These are phyloP conservation scores for Labyrinthula sp. DNA, from an alignment of 352 stramenopile genomes.

Conservation along the genomic window DNA sequence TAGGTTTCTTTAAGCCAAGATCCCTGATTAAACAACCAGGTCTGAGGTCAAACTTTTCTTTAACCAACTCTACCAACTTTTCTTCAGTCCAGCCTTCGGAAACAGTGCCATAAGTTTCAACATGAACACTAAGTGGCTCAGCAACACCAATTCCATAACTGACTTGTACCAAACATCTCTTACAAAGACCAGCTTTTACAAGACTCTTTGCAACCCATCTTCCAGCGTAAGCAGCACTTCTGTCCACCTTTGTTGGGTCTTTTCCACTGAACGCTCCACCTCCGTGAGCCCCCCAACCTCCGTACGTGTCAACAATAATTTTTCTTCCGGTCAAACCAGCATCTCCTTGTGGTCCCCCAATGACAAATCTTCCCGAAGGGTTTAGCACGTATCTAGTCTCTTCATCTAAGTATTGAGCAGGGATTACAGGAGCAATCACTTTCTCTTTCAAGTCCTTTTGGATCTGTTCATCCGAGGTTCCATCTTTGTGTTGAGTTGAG, in stretches of 20 bases:
- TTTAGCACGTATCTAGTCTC: constrained; percentile 99
- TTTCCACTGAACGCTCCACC: constrained; percentile 95
- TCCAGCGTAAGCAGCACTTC: constrained; percentile 85
- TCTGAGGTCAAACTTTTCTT: constrained; percentile 94
- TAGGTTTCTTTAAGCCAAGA: constrained; percentile 79
- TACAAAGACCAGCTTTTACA: constrained; percentile 73
- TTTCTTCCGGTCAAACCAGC: constrained; percentile 93
- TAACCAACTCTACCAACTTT: constrained; percentile 77
- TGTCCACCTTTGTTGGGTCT: constrained; percentile 96
- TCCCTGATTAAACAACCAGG: constrained; percentile 92
- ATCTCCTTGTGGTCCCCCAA: constrained; percentile 92
- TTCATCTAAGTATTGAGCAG: constrained; percentile 93
- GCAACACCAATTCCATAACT: constrained; percentile 94
- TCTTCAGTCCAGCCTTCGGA: constrained; percentile 79
- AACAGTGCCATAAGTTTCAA: constrained; percentile 92
- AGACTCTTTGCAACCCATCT: constrained; percentile 96
- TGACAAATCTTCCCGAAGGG: constrained; percentile 92
- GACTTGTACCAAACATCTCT: constrained; percentile 82
- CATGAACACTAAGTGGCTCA: constrained; percentile 83
- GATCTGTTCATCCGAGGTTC: constrained; percentile 96
- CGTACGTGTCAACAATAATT: constrained; percentile 97
- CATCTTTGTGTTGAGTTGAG: constrained; percentile 93
- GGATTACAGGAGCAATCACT: constrained; percentile 92
- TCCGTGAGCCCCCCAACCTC: constrained; percentile 91
- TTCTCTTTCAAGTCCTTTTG: constrained; percentile 89